Conservation (phyloP, 2,329 filamentous ascomycete genomes). For the Corinectria fuckeliana region DNA sequence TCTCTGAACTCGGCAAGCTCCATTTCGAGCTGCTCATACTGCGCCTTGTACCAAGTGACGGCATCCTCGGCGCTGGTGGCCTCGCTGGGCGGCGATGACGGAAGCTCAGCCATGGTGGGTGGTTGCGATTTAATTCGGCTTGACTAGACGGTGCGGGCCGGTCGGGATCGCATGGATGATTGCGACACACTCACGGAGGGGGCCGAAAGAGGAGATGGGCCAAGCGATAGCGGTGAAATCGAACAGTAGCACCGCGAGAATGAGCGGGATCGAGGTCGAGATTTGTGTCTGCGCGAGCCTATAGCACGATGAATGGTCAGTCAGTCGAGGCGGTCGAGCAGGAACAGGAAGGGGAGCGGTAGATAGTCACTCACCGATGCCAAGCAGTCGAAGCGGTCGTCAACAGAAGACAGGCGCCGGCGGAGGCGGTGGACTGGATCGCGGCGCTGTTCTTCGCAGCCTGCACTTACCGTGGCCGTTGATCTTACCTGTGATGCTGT, state of each 20-base stretch:
- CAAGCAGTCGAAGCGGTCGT: conserved; percentile 22
- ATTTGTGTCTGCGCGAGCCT: conserved; percentile 20
- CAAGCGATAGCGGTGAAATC: conserved; percentile 1
- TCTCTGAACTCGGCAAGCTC: conserved; percentile 94
- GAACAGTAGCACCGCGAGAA: background rate
- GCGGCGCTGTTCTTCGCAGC: conserved; percentile 3
- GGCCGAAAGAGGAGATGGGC: background rate
- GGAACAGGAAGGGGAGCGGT: conserved; percentile 28
- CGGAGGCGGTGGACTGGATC: background rate
- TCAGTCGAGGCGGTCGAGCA: conserved; percentile 26
- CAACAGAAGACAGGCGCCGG: background rate
- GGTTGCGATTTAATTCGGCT: conserved; percentile 19
- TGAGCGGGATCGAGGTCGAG: background rate
- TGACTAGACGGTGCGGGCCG: conserved; percentile 14
- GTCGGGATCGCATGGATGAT: conserved; percentile 25
- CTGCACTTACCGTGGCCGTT: conserved; percentile 29
- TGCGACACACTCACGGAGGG: conserved; percentile 6
- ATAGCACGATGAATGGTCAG: conserved; percentile 13
- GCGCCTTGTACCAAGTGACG: conserved; percentile 91
- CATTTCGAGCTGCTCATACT: conserved; percentile 90
- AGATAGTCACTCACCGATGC: conserved; percentile 35
- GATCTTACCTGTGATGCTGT: conserved; percentile 12
- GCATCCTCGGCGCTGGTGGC: conserved; percentile 71
- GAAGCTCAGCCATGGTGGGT: conserved; percentile 60
- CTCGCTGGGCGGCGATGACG: conserved; percentile 67